These are phyloP conservation scores for Brassica carinata DNA, from an alignment of 345 rosid genomes.

Conservation along the genomic window DNA sequence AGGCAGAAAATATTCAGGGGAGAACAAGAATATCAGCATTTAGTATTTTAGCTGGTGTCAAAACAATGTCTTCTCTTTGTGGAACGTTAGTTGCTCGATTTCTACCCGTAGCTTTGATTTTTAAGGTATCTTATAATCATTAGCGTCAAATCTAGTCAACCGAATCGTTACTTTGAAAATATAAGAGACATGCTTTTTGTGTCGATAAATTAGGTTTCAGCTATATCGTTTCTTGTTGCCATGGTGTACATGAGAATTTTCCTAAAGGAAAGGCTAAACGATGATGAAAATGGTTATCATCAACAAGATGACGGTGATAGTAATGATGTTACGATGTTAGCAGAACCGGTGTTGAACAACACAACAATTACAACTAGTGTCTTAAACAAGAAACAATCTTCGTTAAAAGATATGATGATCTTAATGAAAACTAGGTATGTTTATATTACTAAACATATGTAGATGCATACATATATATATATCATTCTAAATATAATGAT, in stretches of 20 bases:
- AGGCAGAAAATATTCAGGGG: slow-evolving; percentile 69
- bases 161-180: background rate
- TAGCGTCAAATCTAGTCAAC: background rate
- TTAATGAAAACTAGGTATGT: slow-evolving; percentile 64
- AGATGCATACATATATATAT: background rate
- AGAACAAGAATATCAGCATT: slow-evolving; percentile 65
- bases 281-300: slow-evolving; percentile 21
- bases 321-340: slow-evolving; percentile 21
- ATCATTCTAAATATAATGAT: background rate
- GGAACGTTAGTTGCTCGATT: slow-evolving; percentile 78
- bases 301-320: slow-evolving; percentile 7
- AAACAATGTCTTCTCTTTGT: slow-evolving; percentile 51
- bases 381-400: slow-evolving; percentile 58
- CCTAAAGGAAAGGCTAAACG: slow-evolving; percentile 53
- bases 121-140: slow-evolving; percentile 53
- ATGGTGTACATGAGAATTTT: slow-evolving; percentile 80
- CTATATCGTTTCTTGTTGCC: slow-evolving; percentile 55
- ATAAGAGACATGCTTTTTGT: background rate
- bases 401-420: slow-evolving; percentile 50
- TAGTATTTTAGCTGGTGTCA: slow-evolving; percentile 64
- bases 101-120: slow-evolving; percentile 53
- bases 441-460: background rate
- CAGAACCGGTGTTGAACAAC: slow-evolving; percentile 54
- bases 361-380: slow-evolving; percentile 26
- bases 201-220: slow-evolving; percentile 53